Evolutionary conservation across 768 basidiomycete species (phyloP).

Genomic region (Russula sp.): DNA sequence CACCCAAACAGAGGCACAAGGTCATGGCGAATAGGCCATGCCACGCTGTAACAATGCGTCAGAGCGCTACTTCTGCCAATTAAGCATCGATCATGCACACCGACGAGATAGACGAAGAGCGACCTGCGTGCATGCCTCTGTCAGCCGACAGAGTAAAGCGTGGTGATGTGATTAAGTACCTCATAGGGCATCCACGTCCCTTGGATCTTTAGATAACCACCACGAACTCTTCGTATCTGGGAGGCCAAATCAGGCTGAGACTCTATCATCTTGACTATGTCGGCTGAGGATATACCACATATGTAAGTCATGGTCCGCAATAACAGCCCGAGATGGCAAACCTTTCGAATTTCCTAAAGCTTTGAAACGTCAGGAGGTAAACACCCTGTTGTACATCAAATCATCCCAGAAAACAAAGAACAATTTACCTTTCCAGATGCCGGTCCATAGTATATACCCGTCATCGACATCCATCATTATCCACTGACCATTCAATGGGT

Average conservation of each 20-base stretch:
- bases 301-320: conserved; percentile 6
- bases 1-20: conserved; percentile 87
- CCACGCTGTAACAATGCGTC: conserved; percentile 51
- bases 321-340: conserved; percentile 27
- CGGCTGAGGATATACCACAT: conserved; percentile 43
- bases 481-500: conserved; percentile 85
- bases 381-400: neutral
- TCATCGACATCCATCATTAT: conserved; percentile 96
- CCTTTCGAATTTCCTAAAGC: conserved; percentile 89
- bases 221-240: conserved; percentile 76
- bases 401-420: neutral
- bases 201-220: conserved; percentile 87
- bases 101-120: conserved; percentile 74
- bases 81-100: conserved; percentile 36
- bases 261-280: conserved; percentile 91
- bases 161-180: conserved; percentile 35
- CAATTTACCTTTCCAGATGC: conserved; percentile 82
- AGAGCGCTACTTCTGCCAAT: conserved; percentile 1
- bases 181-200: conserved; percentile 95
- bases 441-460: conserved; percentile 88
- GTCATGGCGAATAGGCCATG: conserved; percentile 83
- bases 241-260: conserved; percentile 82
- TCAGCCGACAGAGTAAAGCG: conserved; percentile 11
- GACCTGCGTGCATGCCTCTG: conserved; percentile 41
- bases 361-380: conserved; percentile 30